Percentiles rank a stretch among this genome's conserved stretches.
Evolutionary conservation across 1,139 yeast species (phyloP).

Genomic region (Taphrina wiesneri): DNA sequence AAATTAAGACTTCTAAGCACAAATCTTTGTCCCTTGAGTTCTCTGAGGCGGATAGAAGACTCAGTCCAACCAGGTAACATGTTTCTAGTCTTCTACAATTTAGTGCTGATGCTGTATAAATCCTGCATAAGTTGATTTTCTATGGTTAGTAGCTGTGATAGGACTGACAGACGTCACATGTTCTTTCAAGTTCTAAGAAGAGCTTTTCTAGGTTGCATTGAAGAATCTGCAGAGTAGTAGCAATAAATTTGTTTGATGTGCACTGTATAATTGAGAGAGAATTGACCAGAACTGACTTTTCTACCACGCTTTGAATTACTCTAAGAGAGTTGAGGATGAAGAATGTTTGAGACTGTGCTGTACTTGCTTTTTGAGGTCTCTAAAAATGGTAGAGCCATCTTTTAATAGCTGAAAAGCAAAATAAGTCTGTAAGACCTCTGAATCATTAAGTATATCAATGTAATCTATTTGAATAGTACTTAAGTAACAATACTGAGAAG

Average conservation of each 20-base stretch:
- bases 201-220: neutral
- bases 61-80: conserved; percentile 4
- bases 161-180: neutral
- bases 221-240: neutral
- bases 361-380: neutral
- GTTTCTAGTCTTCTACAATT: neutral
- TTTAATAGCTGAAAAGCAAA: neutral
- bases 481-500: too few species aligned
- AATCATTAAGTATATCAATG: too few species aligned
- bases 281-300: neutral
- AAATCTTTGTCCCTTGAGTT: neutral
- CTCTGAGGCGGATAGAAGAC: conserved; percentile 1
- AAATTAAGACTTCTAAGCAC: neutral
- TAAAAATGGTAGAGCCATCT: neutral
- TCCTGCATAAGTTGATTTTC: neutral
- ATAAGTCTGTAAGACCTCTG: too few species aligned
- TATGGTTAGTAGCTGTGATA: neutral
- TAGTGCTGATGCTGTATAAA: neutral
- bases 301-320: too few species aligned
- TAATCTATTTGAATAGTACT: too few species aligned
- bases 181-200: neutral
- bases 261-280: neutral
- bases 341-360: neutral
- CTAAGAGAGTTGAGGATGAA: neutral
- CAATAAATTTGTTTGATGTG: neutral